Conservation (phyloP, 306 rosid species). For the Astragalus membranaceus region DNA sequence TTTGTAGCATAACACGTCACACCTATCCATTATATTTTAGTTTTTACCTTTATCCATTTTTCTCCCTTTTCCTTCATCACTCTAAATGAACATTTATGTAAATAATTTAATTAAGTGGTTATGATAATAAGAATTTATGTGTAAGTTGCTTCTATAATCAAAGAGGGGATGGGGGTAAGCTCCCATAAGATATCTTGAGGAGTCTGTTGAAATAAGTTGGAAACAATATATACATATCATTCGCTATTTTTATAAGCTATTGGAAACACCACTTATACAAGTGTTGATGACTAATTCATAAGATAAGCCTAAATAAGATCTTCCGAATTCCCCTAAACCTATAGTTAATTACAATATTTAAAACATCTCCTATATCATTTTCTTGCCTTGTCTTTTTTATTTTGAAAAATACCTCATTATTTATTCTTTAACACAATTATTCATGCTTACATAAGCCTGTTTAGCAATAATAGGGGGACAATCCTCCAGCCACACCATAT, state of each 20-base stretch:
- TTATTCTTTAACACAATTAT: too few species aligned
- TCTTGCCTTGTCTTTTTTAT: background rate
- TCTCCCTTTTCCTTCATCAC: background rate
- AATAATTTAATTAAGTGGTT: background rate
- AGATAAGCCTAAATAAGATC: too few species aligned
- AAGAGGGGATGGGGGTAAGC: background rate
- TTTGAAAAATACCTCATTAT: too few species aligned
- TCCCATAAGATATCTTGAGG: background rate
- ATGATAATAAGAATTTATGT: background rate
- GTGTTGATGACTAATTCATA: too few species aligned
- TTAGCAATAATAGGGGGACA: too few species aligned
- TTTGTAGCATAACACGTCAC: background rate
- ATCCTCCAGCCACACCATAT: too few species aligned
- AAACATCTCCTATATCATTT: background rate
- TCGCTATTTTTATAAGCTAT: too few species aligned
- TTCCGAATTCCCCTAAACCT: too few species aligned
- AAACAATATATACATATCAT: too few species aligned
- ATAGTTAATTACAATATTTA: background rate
- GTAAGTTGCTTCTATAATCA: background rate
- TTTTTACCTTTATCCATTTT: background rate
- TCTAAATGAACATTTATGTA: background rate
- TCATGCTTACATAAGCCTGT: too few species aligned
- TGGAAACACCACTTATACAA: too few species aligned
- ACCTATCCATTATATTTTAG: background rate
- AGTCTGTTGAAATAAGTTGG: too few species aligned